phyloP scores from a whole-genome alignment of 257 asterid genomes.

The Ajuga chamaepitys region DNA sequence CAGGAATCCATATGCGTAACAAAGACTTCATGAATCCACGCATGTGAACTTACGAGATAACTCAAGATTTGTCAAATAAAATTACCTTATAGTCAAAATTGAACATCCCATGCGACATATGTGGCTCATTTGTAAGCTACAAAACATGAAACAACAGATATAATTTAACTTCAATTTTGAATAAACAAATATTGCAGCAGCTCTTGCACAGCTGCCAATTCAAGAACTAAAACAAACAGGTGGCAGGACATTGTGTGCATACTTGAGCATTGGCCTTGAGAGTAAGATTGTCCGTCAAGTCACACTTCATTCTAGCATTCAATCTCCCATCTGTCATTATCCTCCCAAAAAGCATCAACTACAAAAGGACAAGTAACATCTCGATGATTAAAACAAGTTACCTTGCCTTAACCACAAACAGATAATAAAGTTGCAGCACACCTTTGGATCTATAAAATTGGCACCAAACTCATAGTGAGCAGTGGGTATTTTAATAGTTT shows the following conservation, averaged over 20 bases:
- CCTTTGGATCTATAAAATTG: constrained; percentile 86
- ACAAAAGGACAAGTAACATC: constrained; percentile 26
- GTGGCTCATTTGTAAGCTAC: constrained; percentile 89
- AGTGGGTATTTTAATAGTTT: constrained; percentile 74
- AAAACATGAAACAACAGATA: constrained; percentile 9
- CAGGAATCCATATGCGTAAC: constrained; percentile 1
- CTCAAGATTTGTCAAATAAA: not conserved
- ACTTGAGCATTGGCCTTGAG: constrained; percentile 92
- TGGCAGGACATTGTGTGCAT: constrained; percentile 20
- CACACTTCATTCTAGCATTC: constrained; percentile 89
- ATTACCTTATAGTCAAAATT: constrained; percentile 94
- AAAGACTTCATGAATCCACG: not conserved
- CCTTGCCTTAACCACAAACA: not conserved
- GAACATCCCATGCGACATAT: constrained; percentile 92
- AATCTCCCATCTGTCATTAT: constrained; percentile 87
- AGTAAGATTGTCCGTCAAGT: constrained; percentile 76
- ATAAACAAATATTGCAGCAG: not conserved
- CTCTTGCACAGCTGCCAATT: not conserved
- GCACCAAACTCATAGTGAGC: constrained; percentile 97
- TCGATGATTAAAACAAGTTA: constrained; percentile 16
- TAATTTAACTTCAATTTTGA: not conserved
- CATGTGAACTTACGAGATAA: not conserved
- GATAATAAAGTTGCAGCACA: constrained; percentile 13
- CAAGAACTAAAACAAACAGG: not conserved
- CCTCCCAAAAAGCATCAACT: constrained; percentile 94